Evolutionary conservation across 352 stramenopile genomes (phyloP).

Genomic region (Phytophthora vignae): DNA sequence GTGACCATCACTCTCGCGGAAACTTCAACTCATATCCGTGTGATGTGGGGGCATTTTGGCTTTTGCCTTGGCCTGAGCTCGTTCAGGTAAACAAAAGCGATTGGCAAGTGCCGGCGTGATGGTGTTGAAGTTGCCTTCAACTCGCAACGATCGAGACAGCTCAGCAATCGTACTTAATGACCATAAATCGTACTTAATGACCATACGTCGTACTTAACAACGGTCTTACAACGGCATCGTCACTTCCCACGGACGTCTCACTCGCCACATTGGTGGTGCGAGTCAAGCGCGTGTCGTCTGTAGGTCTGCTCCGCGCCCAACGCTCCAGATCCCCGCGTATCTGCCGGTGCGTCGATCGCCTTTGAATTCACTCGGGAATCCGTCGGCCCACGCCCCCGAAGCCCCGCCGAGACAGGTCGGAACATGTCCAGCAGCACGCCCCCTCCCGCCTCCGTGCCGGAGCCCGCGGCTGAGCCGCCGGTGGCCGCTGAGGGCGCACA

Average conservation of each 20-base stretch:
- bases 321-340: not conserved
- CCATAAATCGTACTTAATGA: not conserved
- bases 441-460: not conserved
- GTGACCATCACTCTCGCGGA: conserved; percentile 12
- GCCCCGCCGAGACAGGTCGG: conserved; percentile 1
- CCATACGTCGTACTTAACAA: too few species aligned
- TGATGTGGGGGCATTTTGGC: not conserved
- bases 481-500: conserved; percentile 28
- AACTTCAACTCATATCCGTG: not conserved
- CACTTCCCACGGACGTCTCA: not conserved
- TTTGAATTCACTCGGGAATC: conserved; percentile 5
- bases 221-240: not conserved
- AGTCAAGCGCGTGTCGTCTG: conserved; percentile 1
- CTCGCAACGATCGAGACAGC: not conserved
- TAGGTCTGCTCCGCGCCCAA: conserved; percentile 1
- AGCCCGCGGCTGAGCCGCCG: conserved; percentile 31
- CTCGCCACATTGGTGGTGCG: not conserved
- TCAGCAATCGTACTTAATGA: not conserved
- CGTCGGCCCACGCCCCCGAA: not conserved
- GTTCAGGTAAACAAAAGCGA: too few species aligned
- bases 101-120: not conserved
- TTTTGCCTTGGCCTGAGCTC: not conserved
- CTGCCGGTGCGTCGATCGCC: not conserved
- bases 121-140: conserved; percentile 12
- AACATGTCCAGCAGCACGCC: conserved; percentile 11